phyloP scores from a whole-genome alignment of 2,329 filamentous ascomycete genomes.

The Pezicula carpinea region DNA sequence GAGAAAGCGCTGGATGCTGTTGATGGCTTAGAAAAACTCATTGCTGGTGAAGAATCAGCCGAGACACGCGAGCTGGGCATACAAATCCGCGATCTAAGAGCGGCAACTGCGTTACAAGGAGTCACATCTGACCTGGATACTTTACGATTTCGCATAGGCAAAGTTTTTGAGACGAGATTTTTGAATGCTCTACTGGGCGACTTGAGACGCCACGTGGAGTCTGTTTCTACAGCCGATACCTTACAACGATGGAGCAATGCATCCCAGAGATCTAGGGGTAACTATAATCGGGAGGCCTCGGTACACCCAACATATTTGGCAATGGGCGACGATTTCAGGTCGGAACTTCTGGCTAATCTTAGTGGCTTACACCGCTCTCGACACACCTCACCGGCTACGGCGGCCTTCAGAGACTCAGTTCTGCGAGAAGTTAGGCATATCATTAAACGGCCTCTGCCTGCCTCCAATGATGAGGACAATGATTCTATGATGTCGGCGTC shows the following conservation, averaged over 20 bases:
- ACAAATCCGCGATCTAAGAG: constrained; percentile 63
- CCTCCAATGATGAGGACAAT: constrained; percentile 89
- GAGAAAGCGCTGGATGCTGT: constrained; percentile 76
- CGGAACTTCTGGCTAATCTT: constrained; percentile 65
- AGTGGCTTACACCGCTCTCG: constrained; percentile 76
- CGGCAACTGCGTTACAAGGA: constrained; percentile 73
- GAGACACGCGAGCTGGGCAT: constrained; percentile 22
- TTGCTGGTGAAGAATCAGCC: constrained; percentile 60
- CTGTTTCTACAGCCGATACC: constrained; percentile 66
- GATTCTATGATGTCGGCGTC: constrained; percentile 85
- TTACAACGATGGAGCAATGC: constrained; percentile 80
- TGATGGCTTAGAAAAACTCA: constrained; percentile 72
- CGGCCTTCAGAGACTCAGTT: constrained; percentile 77
- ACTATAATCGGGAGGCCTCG: constrained; percentile 61
- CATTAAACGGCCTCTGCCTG: constrained; percentile 80
- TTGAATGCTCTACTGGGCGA: constrained; percentile 74
- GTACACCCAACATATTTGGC: constrained; percentile 74
- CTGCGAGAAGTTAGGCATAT: constrained; percentile 81
- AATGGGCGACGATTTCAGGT: constrained; percentile 65
- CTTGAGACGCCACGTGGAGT: constrained; percentile 72
- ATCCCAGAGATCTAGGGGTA: constrained; percentile 66
- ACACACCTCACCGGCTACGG: constrained; percentile 75
- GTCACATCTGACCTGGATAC: constrained; percentile 72
- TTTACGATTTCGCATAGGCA: constrained; percentile 77
- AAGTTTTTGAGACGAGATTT: constrained; percentile 79